Conservation (phyloP, 495 filamentous ascomycete species). For the Aspergillus mulundensis region DNA sequence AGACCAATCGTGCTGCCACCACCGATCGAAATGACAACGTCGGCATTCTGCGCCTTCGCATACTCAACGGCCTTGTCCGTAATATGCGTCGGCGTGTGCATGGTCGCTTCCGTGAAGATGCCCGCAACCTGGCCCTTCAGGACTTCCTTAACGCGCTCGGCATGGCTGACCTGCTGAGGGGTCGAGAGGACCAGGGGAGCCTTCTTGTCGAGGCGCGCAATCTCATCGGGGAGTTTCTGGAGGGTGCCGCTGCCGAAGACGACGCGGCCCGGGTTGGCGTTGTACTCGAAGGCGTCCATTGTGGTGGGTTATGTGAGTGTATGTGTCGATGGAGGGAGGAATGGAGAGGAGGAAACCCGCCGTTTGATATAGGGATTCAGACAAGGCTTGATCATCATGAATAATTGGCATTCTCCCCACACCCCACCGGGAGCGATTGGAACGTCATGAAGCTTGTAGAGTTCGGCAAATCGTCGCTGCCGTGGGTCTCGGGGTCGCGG, state of each 20-base stretch:
- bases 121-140: slow-evolving; percentile 51
- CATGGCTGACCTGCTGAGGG: slow-evolving; percentile 51
- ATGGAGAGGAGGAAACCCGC: not conserved
- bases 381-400: slow-evolving; percentile 24
- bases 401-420: slow-evolving; percentile 28
- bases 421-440: slow-evolving; percentile 24
- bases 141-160: slow-evolving; percentile 44
- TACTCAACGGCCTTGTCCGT: slow-evolving; percentile 58
- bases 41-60: slow-evolving; percentile 43
- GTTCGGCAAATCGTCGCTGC: slow-evolving; percentile 10
- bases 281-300: slow-evolving; percentile 64
- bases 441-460: slow-evolving; percentile 12
- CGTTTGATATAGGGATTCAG: slow-evolving; percentile 4
- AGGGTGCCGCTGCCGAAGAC: slow-evolving; percentile 61
- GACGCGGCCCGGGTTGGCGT: slow-evolving; percentile 53
- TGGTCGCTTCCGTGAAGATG: slow-evolving; percentile 59
- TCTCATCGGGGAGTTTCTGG: slow-evolving; percentile 56
- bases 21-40: slow-evolving; percentile 57
- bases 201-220: slow-evolving; percentile 50
- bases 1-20: slow-evolving; percentile 64
- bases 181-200: slow-evolving; percentile 58
- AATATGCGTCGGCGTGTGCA: slow-evolving; percentile 64
- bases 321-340: not conserved
- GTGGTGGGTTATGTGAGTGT: slow-evolving; percentile 7
- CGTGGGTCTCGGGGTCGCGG: slow-evolving; percentile 28